Conservation (phyloP, 768 basidiomycete species). For the Botryobasidium botryosum region DNA sequence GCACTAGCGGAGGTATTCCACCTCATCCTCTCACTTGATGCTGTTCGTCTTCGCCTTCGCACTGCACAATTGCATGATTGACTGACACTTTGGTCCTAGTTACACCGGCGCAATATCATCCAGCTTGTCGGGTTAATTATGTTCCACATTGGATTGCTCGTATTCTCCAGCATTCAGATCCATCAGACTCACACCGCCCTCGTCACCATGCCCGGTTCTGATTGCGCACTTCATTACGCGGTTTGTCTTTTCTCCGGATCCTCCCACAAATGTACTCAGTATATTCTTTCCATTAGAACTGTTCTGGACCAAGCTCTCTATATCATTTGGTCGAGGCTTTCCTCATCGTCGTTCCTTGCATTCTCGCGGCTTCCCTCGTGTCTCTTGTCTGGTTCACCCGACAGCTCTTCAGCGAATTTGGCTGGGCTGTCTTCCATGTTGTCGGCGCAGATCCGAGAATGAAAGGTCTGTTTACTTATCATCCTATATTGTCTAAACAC, state of each 20-base stretch:
- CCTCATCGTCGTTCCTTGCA: constrained; percentile 53
- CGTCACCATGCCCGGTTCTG: constrained; percentile 18
- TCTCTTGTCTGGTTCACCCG: constrained; percentile 50
- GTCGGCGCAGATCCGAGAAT: constrained; percentile 51
- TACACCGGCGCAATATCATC: constrained; percentile 59
- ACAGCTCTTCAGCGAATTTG: constrained; percentile 58
- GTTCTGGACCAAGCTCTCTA: constrained; percentile 35
- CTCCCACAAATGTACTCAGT: neutral
- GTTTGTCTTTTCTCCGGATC: constrained; percentile 14
- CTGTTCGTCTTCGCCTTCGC: constrained; percentile 17
- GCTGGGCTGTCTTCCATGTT: constrained; percentile 79
- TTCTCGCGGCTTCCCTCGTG: constrained; percentile 52
- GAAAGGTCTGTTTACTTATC: constrained; percentile 39
- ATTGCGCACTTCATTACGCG: constrained; percentile 17
- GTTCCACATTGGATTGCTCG: constrained; percentile 58
- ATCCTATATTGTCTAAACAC: constrained; percentile 4
- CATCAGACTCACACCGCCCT: constrained; percentile 55
- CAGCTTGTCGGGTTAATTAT: constrained; percentile 35
- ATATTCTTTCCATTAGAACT: constrained; percentile 23
- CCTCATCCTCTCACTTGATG: constrained; percentile 64
- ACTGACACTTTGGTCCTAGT: constrained; percentile 8
- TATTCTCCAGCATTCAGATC: constrained; percentile 61
- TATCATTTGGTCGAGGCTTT: constrained; percentile 45
- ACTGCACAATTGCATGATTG: neutral
- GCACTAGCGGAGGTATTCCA: constrained; percentile 71